These are phyloP conservation scores for Candida palmyrensis DNA, from an alignment of 805 yeast species.

Conservation along the genomic window DNA sequence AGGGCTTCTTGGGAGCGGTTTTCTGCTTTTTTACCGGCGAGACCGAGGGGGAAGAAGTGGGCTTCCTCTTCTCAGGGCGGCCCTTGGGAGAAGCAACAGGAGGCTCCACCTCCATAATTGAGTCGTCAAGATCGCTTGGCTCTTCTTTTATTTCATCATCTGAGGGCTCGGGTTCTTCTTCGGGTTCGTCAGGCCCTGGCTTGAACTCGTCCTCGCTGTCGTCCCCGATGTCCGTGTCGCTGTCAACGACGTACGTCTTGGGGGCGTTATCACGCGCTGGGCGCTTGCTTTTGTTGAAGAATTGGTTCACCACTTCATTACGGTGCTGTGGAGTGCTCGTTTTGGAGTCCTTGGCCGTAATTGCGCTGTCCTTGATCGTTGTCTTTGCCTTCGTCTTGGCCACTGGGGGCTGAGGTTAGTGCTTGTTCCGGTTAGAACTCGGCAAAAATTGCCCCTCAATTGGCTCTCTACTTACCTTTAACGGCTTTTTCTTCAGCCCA, in stretches of 20 bases:
- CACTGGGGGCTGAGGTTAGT: too few relatives aligned
- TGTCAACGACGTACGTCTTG: constrained; percentile 4
- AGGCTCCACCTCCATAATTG: constrained; percentile 6
- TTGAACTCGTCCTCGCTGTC: constrained; percentile 21
- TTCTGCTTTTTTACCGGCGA: not conserved
- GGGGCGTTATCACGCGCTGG: constrained; percentile 1
- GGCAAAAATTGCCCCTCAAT: too few relatives aligned
- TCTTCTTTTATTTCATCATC: constrained; percentile 10
- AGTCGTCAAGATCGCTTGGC: constrained; percentile 6
- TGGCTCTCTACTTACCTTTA: too few relatives aligned
- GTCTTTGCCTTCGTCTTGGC: too few relatives aligned
- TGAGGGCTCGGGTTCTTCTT: constrained; percentile 9
- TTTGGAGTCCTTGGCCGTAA: too few relatives aligned
- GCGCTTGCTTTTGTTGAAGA: not conserved
- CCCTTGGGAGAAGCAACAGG: not conserved
- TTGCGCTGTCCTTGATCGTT: too few relatives aligned
- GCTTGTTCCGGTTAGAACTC: too few relatives aligned
- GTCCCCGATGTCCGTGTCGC: constrained; percentile 9
- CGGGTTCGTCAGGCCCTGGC: constrained; percentile 12
- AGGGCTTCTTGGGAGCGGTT: constrained; percentile 5
- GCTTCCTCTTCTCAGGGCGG: constrained; percentile 10
- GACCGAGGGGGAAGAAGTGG: not conserved
- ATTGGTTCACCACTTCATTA: not conserved
- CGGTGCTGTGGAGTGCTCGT: too few relatives aligned
- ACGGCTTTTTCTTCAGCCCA: constrained; percentile 1